phyloP scores from a whole-genome alignment of 1,284 basidiomycete genomes.

The Earliella scabrosa region DNA sequence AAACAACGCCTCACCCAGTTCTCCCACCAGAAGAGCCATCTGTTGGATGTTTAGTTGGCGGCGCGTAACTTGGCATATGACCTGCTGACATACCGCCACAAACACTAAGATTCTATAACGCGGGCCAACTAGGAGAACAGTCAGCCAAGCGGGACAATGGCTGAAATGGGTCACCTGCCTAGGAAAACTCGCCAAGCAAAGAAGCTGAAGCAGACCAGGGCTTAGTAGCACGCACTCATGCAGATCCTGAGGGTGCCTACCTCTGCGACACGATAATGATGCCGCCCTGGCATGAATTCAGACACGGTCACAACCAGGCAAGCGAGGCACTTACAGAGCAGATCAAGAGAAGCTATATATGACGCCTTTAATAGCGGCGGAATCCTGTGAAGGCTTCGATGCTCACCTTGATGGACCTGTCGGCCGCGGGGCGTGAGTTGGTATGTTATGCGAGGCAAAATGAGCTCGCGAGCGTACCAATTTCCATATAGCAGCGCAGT shows the following conservation, averaged over 20 bases:
- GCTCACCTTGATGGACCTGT: constrained; percentile 8
- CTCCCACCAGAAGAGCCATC: constrained; percentile 6
- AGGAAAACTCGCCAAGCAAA: constrained; percentile 8
- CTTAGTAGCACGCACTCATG: too few species aligned
- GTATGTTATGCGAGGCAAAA: too few species aligned
- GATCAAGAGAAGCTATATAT: constrained; percentile 2
- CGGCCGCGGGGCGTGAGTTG: too few species aligned
- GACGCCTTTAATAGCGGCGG: too few species aligned
- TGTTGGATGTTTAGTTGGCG: background rate
- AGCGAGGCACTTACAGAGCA: background rate
- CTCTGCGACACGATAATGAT: constrained; percentile 9
- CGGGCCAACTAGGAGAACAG: background rate
- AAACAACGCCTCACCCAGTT: background rate
- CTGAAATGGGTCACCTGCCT: background rate
- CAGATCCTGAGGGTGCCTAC: background rate
- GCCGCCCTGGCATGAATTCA: background rate
- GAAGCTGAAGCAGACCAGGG: background rate
- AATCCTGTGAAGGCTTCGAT: too few species aligned
- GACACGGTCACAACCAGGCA: background rate
- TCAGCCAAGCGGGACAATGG: background rate
- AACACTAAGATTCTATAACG: background rate
- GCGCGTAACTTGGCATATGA: background rate
- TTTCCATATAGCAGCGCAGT: background rate
- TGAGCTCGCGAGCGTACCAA: constrained; percentile 3
- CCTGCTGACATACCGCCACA: background rate